Evolutionary conservation across 2,329 filamentous ascomycete genomes (phyloP).

Genomic region (Calonectria fujianensis): DNA sequence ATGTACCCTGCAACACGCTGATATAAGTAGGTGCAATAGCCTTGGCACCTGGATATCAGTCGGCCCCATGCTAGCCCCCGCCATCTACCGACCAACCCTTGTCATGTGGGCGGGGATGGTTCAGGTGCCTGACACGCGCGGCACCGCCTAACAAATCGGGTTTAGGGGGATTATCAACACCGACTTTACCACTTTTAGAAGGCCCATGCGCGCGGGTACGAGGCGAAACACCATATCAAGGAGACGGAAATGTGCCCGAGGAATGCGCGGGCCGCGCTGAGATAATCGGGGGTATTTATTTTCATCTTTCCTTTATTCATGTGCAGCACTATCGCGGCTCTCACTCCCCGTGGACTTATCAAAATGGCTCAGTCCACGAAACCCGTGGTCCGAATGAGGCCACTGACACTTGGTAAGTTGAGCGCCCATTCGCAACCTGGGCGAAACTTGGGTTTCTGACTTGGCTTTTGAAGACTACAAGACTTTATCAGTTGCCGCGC

Average conservation of each 20-base stretch:
- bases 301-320: background rate
- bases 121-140: background rate
- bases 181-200: background rate
- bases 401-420: slow-evolving; percentile 19
- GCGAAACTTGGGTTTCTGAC: background rate
- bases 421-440: background rate
- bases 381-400: slow-evolving; percentile 1
- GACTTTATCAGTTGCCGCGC: slow-evolving; percentile 19
- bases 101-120: background rate
- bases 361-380: background rate
- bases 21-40: background rate
- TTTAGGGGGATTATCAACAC: background rate
- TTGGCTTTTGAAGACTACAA: slow-evolving; percentile 12
- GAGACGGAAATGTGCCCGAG: background rate
- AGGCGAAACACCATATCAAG: background rate
- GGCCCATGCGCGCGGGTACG: background rate
- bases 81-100: background rate
- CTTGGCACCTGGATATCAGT: background rate
- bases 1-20: background rate
- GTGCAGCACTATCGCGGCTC: background rate
- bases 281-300: background rate
- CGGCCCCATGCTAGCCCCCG: background rate
- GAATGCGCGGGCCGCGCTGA: background rate
- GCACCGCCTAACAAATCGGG: background rate
- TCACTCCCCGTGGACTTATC: background rate